Evolutionary conservation across 345 rosid genomes (phyloP).

Genomic region (Citrus medica): DNA sequence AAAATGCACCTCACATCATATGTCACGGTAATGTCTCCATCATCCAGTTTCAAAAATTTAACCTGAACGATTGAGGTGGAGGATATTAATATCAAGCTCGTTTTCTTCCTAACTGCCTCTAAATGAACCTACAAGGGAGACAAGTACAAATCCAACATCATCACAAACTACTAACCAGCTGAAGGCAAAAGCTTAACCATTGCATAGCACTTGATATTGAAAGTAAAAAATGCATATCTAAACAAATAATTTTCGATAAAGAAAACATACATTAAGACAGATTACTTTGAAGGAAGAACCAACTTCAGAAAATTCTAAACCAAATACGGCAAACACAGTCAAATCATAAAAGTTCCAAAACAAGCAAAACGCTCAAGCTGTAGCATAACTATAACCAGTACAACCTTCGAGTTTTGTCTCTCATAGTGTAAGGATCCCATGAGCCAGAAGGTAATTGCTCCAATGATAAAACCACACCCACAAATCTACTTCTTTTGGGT

Average conservation of each 20-base stretch:
- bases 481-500: conserved; percentile 13
- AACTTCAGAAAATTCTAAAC: background rate
- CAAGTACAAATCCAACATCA: background rate
- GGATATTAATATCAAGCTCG: background rate
- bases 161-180: background rate
- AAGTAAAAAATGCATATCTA: background rate
- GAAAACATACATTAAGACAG: background rate
- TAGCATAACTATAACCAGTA: background rate
- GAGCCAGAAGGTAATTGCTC: background rate
- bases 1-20: background rate
- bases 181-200: background rate
- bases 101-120: background rate
- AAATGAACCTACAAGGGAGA: background rate
- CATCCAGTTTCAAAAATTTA: background rate
- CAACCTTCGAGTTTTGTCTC: background rate
- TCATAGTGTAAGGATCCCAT: background rate
- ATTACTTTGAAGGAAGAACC: background rate
- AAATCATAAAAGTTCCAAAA: background rate
- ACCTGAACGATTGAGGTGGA: background rate
- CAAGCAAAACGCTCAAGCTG: background rate
- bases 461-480: background rate
- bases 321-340: background rate
- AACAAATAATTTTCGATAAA: background rate
- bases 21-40: background rate
- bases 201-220: background rate